Base-by-base conservation (phyloP, 768 basidiomycete species). In the Artomyces pyxidatus region DNA sequence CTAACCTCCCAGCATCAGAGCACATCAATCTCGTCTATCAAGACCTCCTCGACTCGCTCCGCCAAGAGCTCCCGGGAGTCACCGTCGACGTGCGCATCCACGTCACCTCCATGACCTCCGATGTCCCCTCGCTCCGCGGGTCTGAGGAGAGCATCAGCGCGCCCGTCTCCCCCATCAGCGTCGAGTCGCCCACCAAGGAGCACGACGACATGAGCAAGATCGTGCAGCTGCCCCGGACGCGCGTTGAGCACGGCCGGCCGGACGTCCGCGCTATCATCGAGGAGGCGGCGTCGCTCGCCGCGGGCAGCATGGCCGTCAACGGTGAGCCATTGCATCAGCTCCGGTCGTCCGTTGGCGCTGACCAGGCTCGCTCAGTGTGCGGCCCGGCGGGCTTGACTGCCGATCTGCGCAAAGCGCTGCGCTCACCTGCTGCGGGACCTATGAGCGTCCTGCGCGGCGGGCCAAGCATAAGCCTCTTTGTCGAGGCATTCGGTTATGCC, bases 81-180 rank as follows among this genome's bases (percentile, higher is more conserved):
- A n/a, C 9, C 27, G 12, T 40, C 26, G 30, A 37, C 19, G 5
- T 12, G 23, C 42, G 21, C 37, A 27, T n/a, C 25, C 22, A 16
- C 19, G 21, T n/a, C 6, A n/a, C 39, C 29, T 1, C 19, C 23
- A 3, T 19, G 16, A 23, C 40, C 4, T 16, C 21, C 8, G 23
- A 8, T 25, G 17, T 23, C 16, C 40, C 40, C 17, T 17, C n/a
- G 11, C 40, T 42, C 40, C 8, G 6, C 17, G 40, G 26, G 16
- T 23, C 22, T 16, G 40, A 17, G 4, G 14, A 14, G 3, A 3
- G 10, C 17, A 23, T 25, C 17, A n/a, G 17, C 14, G n/a, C 10
- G 9, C 23, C 4, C 4, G 25, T 65, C 67, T 60, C 26, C 72
- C 76, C 40, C 49, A 80, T 76, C 77, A 73, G 78, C 40, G 63